These are phyloP conservation scores for Holtermanniella nyarrowii DNA, from an alignment of 768 basidiomycete species.

Conservation along the genomic window DNA sequence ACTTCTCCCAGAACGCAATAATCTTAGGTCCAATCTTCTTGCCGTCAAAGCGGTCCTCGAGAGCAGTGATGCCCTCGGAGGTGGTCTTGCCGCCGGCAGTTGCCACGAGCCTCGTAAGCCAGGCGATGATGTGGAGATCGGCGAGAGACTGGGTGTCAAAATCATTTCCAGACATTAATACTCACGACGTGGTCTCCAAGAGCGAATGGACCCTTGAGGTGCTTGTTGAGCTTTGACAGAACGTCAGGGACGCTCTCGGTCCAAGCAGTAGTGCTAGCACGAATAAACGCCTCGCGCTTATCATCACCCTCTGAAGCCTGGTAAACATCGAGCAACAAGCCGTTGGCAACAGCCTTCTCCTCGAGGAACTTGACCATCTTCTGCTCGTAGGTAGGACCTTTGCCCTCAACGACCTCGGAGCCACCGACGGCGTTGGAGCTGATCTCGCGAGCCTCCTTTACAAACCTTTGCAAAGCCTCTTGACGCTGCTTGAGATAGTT, in stretches of 20 bases:
- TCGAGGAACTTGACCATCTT: constrained; percentile 35
- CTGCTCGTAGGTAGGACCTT: constrained; percentile 19
- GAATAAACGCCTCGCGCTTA: constrained; percentile 33
- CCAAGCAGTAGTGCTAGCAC: constrained; percentile 37
- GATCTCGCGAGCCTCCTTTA: constrained; percentile 47
- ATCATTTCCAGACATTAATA: background rate
- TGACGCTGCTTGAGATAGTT: constrained; percentile 47
- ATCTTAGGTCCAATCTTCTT: constrained; percentile 48
- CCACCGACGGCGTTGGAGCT: constrained; percentile 1
- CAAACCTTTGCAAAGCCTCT: constrained; percentile 47
- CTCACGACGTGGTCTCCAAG: constrained; percentile 60
- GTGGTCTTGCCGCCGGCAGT: constrained; percentile 50
- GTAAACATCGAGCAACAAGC: constrained; percentile 32
- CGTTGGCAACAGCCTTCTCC: constrained; percentile 36
- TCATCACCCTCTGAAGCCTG: constrained; percentile 25
- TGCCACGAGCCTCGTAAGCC: constrained; percentile 55
- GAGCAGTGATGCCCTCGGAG: constrained; percentile 21
- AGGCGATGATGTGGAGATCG: constrained; percentile 69
- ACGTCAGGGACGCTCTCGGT: constrained; percentile 35
- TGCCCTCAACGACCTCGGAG: constrained; percentile 4
- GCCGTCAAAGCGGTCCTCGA: constrained; percentile 48
- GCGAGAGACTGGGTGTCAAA: constrained; percentile 49
- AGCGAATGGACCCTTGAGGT: constrained; percentile 35
- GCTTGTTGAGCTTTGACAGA: constrained; percentile 29
- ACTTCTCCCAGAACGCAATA: constrained; percentile 61